A percentile compares a stretch with the other conserved stretches of the same genome.
Evolutionary conservation across 2,329 filamentous ascomycete genomes (phyloP).

Genomic region (Colletotrichum sp.): DNA sequence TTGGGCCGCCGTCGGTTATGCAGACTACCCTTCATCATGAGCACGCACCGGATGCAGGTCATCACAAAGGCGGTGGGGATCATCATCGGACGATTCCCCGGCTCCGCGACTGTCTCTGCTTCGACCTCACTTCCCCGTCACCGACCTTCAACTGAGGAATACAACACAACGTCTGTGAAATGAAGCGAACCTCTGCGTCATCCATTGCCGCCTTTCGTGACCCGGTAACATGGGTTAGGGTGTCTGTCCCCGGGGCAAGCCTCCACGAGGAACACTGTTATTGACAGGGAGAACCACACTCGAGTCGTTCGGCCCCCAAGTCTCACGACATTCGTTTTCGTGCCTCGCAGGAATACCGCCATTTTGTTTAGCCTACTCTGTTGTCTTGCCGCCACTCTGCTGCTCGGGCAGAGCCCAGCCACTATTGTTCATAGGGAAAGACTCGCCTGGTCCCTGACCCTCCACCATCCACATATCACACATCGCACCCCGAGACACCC

Average conservation of each 20-base stretch:
- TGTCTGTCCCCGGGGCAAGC: neutral
- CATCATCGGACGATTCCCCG: neutral
- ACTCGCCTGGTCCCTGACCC: neutral
- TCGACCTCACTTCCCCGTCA: neutral
- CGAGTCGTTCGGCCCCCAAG: neutral
- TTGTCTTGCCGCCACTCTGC: neutral
- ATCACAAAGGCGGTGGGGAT: neutral
- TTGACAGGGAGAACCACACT: neutral
- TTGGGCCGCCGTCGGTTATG: neutral
- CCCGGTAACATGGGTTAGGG: neutral
- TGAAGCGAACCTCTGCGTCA: neutral
- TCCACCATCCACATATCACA: neutral
- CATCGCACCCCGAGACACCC: neutral
- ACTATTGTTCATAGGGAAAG: neutral
- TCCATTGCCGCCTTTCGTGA: neutral
- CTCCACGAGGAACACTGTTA: neutral
- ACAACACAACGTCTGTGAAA: neutral
- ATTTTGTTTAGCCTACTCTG: neutral
- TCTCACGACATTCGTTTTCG: neutral
- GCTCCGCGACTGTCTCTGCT: neutral
- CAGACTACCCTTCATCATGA: neutral
- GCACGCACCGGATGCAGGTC: neutral
- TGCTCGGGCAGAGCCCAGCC: neutral
- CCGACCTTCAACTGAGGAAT: neutral
- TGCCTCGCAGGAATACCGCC: neutral